phyloP scores from a whole-genome alignment of 2,329 filamentous ascomycete genomes.

The Celoporthe dispersa region DNA sequence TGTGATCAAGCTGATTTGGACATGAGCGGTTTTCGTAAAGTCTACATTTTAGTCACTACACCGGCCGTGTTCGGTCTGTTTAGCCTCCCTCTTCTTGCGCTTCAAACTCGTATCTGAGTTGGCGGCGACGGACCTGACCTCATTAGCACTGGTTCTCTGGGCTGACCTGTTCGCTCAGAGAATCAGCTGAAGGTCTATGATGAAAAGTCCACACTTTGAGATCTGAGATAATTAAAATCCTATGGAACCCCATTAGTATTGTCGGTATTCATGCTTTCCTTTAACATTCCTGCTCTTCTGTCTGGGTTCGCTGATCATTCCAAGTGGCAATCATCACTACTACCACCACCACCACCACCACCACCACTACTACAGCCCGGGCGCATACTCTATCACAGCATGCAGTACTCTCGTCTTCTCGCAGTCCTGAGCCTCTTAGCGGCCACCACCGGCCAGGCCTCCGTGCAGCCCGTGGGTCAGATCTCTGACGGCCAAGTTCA shows the following conservation, averaged over 20 bases:
- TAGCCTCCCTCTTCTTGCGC: not conserved
- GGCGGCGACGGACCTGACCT: not conserved
- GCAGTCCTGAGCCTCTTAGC: not conserved
- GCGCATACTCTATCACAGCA: not conserved
- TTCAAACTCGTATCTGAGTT: not conserved
- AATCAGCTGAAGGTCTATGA: not conserved
- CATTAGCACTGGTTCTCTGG: not conserved
- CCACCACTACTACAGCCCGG: too few relatives aligned
- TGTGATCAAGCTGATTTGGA: not conserved
- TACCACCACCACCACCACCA: too few relatives aligned
- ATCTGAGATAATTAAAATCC: not conserved
- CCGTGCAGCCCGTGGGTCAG: not conserved
- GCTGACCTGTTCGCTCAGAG: not conserved
- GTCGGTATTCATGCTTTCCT: not conserved
- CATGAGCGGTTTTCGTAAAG: not conserved
- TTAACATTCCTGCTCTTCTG: not conserved
- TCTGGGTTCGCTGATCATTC: not conserved
- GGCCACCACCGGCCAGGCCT: not conserved
- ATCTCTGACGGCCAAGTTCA: constrained; percentile 1
- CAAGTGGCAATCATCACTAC: not conserved
- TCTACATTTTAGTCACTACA: not conserved
- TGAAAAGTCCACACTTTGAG: not conserved
- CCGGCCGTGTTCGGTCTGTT: not conserved
- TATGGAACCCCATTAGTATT: not conserved
- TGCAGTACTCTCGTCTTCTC: not conserved